Base-by-base conservation (phyloP, 73 alveolate genomes). In the Paramecium caudatum region DNA sequence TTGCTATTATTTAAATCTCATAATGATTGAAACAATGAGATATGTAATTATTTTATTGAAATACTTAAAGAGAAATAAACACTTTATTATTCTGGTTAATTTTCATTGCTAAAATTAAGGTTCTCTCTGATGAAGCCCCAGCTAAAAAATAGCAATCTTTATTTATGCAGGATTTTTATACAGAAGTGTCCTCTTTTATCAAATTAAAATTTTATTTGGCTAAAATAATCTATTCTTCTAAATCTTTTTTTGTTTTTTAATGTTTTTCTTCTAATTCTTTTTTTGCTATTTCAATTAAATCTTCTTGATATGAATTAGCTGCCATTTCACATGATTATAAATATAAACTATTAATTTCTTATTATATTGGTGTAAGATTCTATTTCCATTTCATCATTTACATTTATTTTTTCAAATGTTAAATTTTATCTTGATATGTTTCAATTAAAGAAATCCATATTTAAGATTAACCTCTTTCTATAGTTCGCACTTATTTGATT, bases 61-160 rank as follows among this genome's bases (percentile, higher is more conserved):
- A 55, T 12, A 37, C 30, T 55, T 55, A 23, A 19, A 55, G 25
- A 55, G 80, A 55, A 55, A 55, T 55, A 27, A 55, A 55, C 8
- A 43, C 30, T 55, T 8, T 55, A 1, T 21, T 27, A 55, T 55
- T 23, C 8, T 19, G 8, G 23, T 23, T 9, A 10, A 27, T 55
- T 1, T 5, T 17, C 30, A 55, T 3, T 23, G 80, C 80, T 8
- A 55, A 21, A 27, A 55, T 21, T 4, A 55, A 23, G 9, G 80
- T 55, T 4, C 30, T 27, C 2, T 55, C 80, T 27, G 80, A 55
- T 27, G 23, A 2, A 23, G 80, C 80, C 4, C 46, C 80, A 27
- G 80, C 4, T 1, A 55, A 27, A 55, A 55, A 55, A 27, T 21
- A 55, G 30, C 80, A 55, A 27, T 55, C 46, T 55, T 55, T 55